Conservation (phyloP, 192 early-diverging fungal genomes). For the Obelidium mucronatum region DNA sequence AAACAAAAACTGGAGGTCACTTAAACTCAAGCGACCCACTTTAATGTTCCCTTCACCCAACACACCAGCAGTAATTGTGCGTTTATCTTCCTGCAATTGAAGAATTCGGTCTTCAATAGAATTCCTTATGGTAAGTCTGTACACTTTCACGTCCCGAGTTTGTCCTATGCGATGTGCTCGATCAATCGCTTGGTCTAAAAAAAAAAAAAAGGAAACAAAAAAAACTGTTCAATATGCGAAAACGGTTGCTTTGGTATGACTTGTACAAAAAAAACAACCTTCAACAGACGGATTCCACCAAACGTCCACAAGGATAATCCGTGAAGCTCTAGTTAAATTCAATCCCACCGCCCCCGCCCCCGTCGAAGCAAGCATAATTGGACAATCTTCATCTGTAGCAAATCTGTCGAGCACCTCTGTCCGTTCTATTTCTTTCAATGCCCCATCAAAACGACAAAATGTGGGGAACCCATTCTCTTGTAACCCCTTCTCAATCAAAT, state of each 20-base stretch:
- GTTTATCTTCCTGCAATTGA: slow-evolving; percentile 67
- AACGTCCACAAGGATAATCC: slow-evolving; percentile 78
- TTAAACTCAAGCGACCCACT: background rate
- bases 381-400: slow-evolving; percentile 25
- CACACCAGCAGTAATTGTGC: slow-evolving; percentile 11
- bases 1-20: slow-evolving; percentile 8
- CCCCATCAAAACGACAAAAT: slow-evolving; percentile 41
- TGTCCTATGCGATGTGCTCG: slow-evolving; percentile 80
- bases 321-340: slow-evolving; percentile 60
- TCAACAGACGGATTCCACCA: slow-evolving; percentile 86
- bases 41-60: slow-evolving; percentile 23
- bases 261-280: slow-evolving; percentile 43
- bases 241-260: too few relatives aligned
- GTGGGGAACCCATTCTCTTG: slow-evolving; percentile 23
- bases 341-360: slow-evolving; percentile 75
- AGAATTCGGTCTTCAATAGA: slow-evolving; percentile 79
- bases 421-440: slow-evolving; percentile 15
- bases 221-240: slow-evolving; percentile 2
- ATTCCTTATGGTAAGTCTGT: slow-evolving; percentile 65
- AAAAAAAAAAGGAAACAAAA: slow-evolving; percentile 21
- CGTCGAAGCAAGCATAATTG: slow-evolving; percentile 69
- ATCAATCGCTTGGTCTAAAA: slow-evolving; percentile 72
- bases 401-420: slow-evolving; percentile 32
- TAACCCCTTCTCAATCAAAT: slow-evolving; percentile 43
- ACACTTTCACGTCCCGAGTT: slow-evolving; percentile 63